These are phyloP conservation scores for Yamadazyma olivae DNA, from an alignment of 805 yeast species.

Conservation along the genomic window DNA sequence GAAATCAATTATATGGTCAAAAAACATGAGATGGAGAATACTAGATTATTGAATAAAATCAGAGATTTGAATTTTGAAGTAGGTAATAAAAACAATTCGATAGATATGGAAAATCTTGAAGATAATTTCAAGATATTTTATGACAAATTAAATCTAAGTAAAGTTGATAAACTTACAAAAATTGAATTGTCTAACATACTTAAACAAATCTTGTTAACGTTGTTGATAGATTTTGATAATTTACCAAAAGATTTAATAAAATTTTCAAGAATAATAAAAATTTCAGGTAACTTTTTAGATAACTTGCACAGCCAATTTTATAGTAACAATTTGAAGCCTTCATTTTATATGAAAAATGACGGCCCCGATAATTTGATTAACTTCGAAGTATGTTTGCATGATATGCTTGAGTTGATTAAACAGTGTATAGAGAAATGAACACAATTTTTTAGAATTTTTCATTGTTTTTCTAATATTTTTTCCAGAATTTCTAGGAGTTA, in stretches of 20 bases:
- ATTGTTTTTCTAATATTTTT: too few relatives aligned
- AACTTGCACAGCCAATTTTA: constrained; percentile 27
- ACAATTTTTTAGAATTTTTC: too few relatives aligned
- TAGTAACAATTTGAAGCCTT: constrained; percentile 20
- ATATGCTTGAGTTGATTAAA: constrained; percentile 4
- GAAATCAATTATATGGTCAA: constrained; percentile 11
- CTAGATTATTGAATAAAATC: constrained; percentile 3
- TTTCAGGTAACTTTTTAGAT: constrained; percentile 29
- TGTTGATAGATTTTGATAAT: constrained; percentile 25
- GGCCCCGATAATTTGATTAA: constrained; percentile 3
- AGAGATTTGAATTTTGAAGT: constrained; percentile 9
- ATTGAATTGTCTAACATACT: constrained; percentile 27
- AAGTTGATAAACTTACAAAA: constrained; percentile 27
- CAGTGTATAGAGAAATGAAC: too few relatives aligned
- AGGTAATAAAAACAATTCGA: constrained; percentile 16
- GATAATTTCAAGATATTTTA: constrained; percentile 22
- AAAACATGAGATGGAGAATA: constrained; percentile 1
- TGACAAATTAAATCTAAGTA: constrained; percentile 20
- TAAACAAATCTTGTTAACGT: constrained; percentile 32
- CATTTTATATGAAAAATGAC: constrained; percentile 21
- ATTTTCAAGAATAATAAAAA: constrained; percentile 24
- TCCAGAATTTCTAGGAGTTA: too few relatives aligned
- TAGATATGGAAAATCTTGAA: constrained; percentile 15
- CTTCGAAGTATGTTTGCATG: constrained; percentile 10
- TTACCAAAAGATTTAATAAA: constrained; percentile 24